Evolutionary conservation across 1,139 yeast species (phyloP), one percentile per base, ranked within the genome.

Genomic region (Diutina ranongensis): DNA sequence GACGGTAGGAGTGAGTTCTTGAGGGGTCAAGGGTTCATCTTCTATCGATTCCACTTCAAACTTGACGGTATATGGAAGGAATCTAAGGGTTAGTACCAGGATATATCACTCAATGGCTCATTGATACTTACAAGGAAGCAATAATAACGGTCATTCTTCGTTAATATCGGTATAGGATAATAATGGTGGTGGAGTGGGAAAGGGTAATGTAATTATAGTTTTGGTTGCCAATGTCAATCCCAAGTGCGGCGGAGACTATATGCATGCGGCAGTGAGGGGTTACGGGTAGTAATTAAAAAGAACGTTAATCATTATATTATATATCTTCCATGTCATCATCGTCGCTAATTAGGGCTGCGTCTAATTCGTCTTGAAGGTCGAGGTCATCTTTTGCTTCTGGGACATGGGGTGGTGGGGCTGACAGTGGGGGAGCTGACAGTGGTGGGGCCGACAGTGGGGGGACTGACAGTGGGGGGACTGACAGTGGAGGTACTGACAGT

Each of bases 1-100:
- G 9, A 35, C 40, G 3, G 18, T 35, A 3, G 40, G 40, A n/a
- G 40, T 35, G 16, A 20, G 16, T 3, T 35, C 38, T n/a, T n/a
- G n/a, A 15, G 18, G n/a, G 4, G 22, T 15, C 15, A 13, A 15
- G 27, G 22, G 27, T 7, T 46, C 34, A 8, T 49, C 51, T 35
- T 51, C 52, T 9, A 52, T 51, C 18, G 52, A 46, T 21, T 50
- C 44, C 27, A 80, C 73, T 54, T 81, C 82, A 56, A 82, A 82
- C 52, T 79, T 82, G 33, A 80, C 84, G 2, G 89, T 80, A 54
- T 80, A 78, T 3, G 92, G 89, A 38, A 83, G 65, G 52, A 82
- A 80, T 48, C 86, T 79, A 25, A 9, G 47, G 32, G 52, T 52
- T 49, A 52, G 53, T 49, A 47, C 5, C 13, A 15, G 34, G 13